phyloP scores from a whole-genome alignment of 2,329 filamentous ascomycete genomes.

The Pestalotiopsis sp. region DNA sequence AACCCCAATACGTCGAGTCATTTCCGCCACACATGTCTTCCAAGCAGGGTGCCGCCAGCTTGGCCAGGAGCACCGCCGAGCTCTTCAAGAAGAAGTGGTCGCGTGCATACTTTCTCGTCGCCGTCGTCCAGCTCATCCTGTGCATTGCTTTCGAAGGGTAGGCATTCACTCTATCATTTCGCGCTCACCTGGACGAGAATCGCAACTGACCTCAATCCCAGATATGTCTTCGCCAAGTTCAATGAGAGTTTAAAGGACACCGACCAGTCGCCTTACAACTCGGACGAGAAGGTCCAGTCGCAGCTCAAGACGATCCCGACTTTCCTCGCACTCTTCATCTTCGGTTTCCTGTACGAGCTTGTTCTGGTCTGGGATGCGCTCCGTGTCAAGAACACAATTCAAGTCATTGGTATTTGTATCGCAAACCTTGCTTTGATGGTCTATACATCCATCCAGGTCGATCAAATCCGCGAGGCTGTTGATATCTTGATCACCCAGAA shows the following conservation, averaged over 20 bases:
- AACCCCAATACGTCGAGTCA: constrained; percentile 32
- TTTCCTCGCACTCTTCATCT: constrained; percentile 94
- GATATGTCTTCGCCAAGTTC: constrained; percentile 89
- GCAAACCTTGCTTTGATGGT: constrained; percentile 91
- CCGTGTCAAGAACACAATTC: constrained; percentile 95
- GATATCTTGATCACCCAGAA: constrained; percentile 46
- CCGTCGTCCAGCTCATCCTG: constrained; percentile 75
- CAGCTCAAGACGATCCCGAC: constrained; percentile 81
- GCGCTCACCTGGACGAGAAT: background rate
- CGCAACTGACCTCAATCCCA: constrained; percentile 36
- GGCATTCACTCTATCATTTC: constrained; percentile 36
- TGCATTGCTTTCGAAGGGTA: constrained; percentile 87
- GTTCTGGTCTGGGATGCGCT: constrained; percentile 92
- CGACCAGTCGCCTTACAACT: constrained; percentile 40
- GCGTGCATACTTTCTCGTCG: constrained; percentile 78
- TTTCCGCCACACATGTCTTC: constrained; percentile 36
- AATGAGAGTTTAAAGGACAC: constrained; percentile 58
- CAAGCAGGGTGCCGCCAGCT: constrained; percentile 33
- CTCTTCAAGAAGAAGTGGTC: constrained; percentile 86
- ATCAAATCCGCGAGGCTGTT: constrained; percentile 83
- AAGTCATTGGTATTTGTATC: constrained; percentile 91
- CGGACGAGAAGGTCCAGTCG: constrained; percentile 45
- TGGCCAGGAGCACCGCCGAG: constrained; percentile 62
- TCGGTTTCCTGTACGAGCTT: constrained; percentile 92
- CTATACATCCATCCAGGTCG: constrained; percentile 90